phyloP scores from a whole-genome alignment of 257 asterid species.

The Ilex aquifolium region DNA sequence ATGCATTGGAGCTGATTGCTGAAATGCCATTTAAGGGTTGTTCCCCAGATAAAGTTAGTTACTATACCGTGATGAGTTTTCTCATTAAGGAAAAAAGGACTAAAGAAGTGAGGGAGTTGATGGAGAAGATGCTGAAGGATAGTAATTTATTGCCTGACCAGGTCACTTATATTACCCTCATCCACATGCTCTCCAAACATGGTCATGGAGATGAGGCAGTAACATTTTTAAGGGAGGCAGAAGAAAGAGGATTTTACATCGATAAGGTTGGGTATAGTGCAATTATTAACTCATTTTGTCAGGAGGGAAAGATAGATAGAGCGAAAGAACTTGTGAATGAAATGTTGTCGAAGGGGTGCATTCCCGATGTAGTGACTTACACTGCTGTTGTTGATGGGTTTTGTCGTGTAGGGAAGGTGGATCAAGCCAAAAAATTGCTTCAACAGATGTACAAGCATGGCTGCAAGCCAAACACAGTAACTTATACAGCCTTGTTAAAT shows the following conservation, averaged over 20 bases:
- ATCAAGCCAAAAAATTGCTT: constrained; percentile 67
- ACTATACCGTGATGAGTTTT: constrained; percentile 60
- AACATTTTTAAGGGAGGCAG: constrained; percentile 65
- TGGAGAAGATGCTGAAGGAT: constrained; percentile 66
- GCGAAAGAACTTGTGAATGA: constrained; percentile 77
- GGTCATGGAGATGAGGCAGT: constrained; percentile 73
- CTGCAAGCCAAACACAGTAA: constrained; percentile 74
- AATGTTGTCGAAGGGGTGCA: constrained; percentile 67
- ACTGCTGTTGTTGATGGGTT: constrained; percentile 77
- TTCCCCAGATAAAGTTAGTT: constrained; percentile 78
- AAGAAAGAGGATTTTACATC: constrained; percentile 52
- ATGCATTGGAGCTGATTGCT: constrained; percentile 57
- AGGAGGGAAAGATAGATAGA: constrained; percentile 50
- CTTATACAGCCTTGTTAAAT: constrained; percentile 70
- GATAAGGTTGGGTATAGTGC: constrained; percentile 81
- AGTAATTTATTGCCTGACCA: constrained; percentile 62
- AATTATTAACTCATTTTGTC: constrained; percentile 62
- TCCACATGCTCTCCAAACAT: constrained; percentile 75
- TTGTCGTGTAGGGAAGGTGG: constrained; percentile 52
- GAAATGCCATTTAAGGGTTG: constrained; percentile 71
- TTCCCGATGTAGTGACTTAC: constrained; percentile 92
- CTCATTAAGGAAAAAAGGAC: constrained; percentile 59
- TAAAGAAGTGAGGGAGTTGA: constrained; percentile 50
- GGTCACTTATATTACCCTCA: constrained; percentile 56
- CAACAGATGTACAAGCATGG: constrained; percentile 83